These are phyloP conservation scores for Boletus mariae DNA, from an alignment of 1,284 basidiomycete species.

Conservation along the genomic window DNA sequence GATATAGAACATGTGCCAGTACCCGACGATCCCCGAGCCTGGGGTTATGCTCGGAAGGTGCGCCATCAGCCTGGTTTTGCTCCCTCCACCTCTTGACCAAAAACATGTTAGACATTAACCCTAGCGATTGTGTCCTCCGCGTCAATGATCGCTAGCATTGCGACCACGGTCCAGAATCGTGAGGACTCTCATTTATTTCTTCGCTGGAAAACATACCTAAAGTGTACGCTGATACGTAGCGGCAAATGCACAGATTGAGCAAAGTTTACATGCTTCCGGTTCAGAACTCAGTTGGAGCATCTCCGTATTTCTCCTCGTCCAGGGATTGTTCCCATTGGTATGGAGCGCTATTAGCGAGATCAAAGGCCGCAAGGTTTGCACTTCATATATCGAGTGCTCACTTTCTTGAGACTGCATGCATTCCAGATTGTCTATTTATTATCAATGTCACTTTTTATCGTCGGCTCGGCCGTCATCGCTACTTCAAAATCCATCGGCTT, in stretches of 20 bases:
- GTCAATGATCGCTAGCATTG: constrained; percentile 67
- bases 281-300: constrained; percentile 72
- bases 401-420: not conserved
- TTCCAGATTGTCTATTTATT: constrained; percentile 62
- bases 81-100: not conserved
- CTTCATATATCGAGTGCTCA: not conserved
- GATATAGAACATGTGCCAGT: constrained; percentile 71
- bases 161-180: constrained; percentile 69
- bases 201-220: not conserved
- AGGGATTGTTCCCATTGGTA: constrained; percentile 63
- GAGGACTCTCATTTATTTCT: constrained; percentile 20
- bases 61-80: not conserved
- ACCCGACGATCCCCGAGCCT: constrained; percentile 73
- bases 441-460: constrained; percentile 58
- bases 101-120: constrained; percentile 44
- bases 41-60: constrained; percentile 66
- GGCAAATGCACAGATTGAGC: constrained; percentile 68
- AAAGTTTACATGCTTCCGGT: constrained; percentile 62
- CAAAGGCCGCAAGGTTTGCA: constrained; percentile 67
- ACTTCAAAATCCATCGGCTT: constrained; percentile 59
- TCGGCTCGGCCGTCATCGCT: constrained; percentile 66
- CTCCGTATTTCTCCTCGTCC: constrained; percentile 77
- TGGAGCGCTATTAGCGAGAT: constrained; percentile 80
- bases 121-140: constrained; percentile 59
- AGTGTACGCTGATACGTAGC: constrained; percentile 36